Percentiles rank a stretch among this genome's conserved stretches.
Evolutionary conservation across 2,329 filamentous ascomycete species (phyloP).

Genomic region (Corynespora cassiicola): DNA sequence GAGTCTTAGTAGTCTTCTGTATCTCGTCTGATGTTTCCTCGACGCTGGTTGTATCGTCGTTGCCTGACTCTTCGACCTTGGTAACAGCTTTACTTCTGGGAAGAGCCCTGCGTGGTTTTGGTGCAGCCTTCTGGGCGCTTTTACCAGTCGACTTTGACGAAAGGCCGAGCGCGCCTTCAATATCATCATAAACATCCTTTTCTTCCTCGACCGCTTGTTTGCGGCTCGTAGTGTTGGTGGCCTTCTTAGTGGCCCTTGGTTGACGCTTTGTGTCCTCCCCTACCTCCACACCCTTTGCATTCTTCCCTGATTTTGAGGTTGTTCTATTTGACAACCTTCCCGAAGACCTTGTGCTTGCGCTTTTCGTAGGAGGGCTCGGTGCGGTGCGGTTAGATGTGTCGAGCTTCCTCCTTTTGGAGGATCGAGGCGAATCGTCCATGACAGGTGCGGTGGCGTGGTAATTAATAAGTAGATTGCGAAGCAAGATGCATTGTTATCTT

Average conservation of each 20-base stretch:
- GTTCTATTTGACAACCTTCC: conserved; percentile 23
- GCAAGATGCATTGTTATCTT: no score
- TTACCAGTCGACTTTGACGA: no score
- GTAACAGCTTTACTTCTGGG: no score
- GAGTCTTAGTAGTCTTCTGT: conserved; percentile 16
- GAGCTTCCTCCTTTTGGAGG: conserved; percentile 45
- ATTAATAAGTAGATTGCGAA: no score
- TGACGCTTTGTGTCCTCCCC: conserved; percentile 16
- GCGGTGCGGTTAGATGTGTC: conserved; percentile 31
- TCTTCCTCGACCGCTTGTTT: conserved; percentile 16
- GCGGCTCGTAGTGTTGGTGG: conserved; percentile 13
- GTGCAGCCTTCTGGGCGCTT: no score
- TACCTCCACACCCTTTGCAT: conserved; percentile 7
- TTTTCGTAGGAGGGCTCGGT: conserved; percentile 25
- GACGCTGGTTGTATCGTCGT: conserved; percentile 4
- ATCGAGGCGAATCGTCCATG: conserved; percentile 44
- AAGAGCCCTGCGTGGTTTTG: no score
- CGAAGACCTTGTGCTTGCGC: conserved; percentile 26
- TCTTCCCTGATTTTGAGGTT: conserved; percentile 15
- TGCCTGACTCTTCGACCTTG: no score
- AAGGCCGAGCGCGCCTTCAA: conserved; percentile 50
- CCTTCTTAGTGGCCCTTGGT: conserved; percentile 11
- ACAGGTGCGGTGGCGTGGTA: conserved; percentile 1
- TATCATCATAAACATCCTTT: conserved; percentile 51
- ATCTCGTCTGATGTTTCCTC: conserved; percentile 16